Evolutionary conservation across 495 filamentous ascomycete genomes (phyloP), one percentile per base, ranked within the genome.

Genomic region (Aspergillus leporis): DNA sequence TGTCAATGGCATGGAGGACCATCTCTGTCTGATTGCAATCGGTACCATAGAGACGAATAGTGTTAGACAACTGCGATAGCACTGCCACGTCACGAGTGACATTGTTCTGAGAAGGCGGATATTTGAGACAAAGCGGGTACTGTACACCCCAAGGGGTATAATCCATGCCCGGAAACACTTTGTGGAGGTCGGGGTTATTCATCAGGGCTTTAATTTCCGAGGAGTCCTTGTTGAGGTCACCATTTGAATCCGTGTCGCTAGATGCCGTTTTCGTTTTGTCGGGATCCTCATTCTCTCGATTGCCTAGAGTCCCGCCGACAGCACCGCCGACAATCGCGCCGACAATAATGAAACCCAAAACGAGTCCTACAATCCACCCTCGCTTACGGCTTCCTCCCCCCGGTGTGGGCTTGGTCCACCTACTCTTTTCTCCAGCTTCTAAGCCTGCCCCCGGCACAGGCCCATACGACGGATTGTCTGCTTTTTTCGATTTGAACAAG

Each of bases 11-110:
- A 65, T 93, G 86, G 41, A 98, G 81, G 1, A 94, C 88, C 90
- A 98, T 92, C 69, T 96, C 86, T 0, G 94, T 97, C 72, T 97
- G 93, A 70, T 98, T 97, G 81, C 94, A 98, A 74, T 98, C 94
- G 16, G 91, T 97, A 23, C 94, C 94, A 70, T 98, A 98, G 14
- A 98, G 81, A 1, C 93, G 90, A 45, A 98, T 81, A 2, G 84
- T 87, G 70, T 96, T 92, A 56, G 92, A 97, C 32, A 98, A 79
- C 69, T 97, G 92, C 4, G 91, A 92, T 18, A 98, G 83, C 10
- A 97, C 87, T 23, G 94, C 94, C 53, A 98, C 74, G 66, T 98
- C 94, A 40, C 89, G 84, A 6, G 94, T 98, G 64, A 98, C 81
- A 65, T 97, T 97, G 75, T 97, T 96, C 70, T 97, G 94, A 4